A percentile compares a stretch with the other conserved stretches of the same genome.
phyloP scores from a whole-genome alignment of 2,329 filamentous ascomycete genomes.

The Talaromyces rugulosus region DNA sequence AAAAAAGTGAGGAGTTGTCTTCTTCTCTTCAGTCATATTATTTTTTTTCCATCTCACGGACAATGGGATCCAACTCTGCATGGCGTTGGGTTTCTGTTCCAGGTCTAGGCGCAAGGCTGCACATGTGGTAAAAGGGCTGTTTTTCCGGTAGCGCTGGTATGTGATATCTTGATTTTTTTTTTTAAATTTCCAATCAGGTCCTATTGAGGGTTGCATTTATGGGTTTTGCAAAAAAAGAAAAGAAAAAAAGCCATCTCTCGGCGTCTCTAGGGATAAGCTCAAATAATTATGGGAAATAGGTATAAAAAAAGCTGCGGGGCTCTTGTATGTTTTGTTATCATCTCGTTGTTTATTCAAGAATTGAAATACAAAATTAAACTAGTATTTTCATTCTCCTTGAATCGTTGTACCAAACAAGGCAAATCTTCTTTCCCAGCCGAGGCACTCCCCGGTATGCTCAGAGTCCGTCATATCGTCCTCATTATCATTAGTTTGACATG shows the following conservation, averaged over 20 bases:
- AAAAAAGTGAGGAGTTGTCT: not conserved
- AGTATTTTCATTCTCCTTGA: conserved; percentile 16
- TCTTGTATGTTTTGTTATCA: not conserved
- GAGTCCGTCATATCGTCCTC: conserved; percentile 14
- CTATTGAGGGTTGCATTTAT: not conserved
- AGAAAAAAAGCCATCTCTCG: not conserved
- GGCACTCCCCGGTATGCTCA: conserved; percentile 39
- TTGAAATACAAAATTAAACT: not conserved
- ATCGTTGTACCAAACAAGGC: conserved; percentile 64
- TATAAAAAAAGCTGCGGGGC: not conserved
- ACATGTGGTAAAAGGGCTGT: not conserved
- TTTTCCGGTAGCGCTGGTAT: not conserved
- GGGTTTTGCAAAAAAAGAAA: not conserved
- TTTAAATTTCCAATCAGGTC: not conserved
- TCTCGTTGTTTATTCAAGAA: not conserved
- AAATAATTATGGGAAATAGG: not conserved
- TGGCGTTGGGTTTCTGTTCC: not conserved
- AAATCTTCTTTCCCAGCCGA: conserved; percentile 61
- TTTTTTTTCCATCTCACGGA: not conserved
- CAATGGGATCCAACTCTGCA: not conserved
- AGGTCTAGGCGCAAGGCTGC: not conserved
- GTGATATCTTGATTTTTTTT: not conserved
- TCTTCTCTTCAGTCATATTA: not conserved
- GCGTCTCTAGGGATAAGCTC: not conserved
- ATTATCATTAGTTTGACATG: conserved; percentile 19